Evolutionary conservation across 345 rosid species (phyloP).

Genomic region (Camelina laxa): DNA sequence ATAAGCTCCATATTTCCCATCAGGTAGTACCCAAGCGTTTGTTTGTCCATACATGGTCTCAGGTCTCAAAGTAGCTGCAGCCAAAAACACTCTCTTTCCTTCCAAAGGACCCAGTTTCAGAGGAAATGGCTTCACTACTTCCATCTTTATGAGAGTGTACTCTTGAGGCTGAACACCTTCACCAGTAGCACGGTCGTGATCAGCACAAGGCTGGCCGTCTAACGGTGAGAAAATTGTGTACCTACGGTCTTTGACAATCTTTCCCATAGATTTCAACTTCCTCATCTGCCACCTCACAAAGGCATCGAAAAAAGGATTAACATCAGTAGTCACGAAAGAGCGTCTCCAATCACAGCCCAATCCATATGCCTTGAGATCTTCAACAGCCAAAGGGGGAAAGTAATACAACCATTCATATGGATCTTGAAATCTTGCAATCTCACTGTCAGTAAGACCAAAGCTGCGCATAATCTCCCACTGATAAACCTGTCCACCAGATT

Average conservation of each 20-base stretch:
- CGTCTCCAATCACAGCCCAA: conserved; percentile 95
- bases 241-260: conserved; percentile 81
- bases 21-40: conserved; percentile 95
- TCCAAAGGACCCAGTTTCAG: conserved; percentile 66
- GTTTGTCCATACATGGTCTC: conserved; percentile 99
- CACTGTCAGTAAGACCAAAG: conserved; percentile 73
- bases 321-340: conserved; percentile 84
- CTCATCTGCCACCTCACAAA: conserved; percentile 96
- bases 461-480: conserved; percentile 99
- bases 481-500: conserved; percentile 73
- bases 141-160: conserved; percentile 90
- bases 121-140: conserved; percentile 74
- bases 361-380: conserved; percentile 85
- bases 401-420: conserved; percentile 78
- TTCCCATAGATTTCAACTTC: conserved; percentile 84
- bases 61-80: conserved; percentile 92
- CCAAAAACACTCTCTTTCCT: conserved; percentile 79
- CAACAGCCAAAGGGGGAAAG: conserved; percentile 79
- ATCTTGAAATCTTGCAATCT: conserved; percentile 72
- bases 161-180: conserved; percentile 98
- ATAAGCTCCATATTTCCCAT: conserved; percentile 92
- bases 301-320: conserved; percentile 74
- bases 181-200: conserved; percentile 93
- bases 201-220: conserved; percentile 96
- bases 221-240: conserved; percentile 86